phyloP scores from a whole-genome alignment of 352 stramenopile genomes.

The Thalassiosira livingstoniorum region DNA sequence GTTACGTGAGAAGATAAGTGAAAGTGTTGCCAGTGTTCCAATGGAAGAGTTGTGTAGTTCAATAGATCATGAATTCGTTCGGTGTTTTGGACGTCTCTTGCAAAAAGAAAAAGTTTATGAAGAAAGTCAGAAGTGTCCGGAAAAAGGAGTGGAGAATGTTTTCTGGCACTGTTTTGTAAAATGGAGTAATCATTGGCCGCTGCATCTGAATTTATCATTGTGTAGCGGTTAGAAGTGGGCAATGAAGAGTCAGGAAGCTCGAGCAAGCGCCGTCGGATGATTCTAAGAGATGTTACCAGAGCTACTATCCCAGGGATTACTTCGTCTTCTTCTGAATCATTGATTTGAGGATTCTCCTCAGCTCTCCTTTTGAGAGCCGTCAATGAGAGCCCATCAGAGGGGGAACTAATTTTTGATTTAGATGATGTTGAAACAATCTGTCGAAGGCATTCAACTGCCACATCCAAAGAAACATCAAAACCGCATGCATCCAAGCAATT shows the following conservation, averaged over 20 bases:
- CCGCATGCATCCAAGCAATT: slow-evolving; percentile 54
- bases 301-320: slow-evolving; percentile 35
- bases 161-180: no score
- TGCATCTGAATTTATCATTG: no score
- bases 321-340: background rate
- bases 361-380: no score
- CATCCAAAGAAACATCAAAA: slow-evolving; percentile 49
- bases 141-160: no score
- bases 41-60: slow-evolving; percentile 44
- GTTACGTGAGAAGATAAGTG: slow-evolving; percentile 8
- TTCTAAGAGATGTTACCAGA: slow-evolving; percentile 57
- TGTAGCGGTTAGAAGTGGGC: no score
- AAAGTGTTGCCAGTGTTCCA: slow-evolving; percentile 49
- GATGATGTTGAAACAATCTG: no score
- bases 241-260: slow-evolving; percentile 14
- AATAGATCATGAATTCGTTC: slow-evolving; percentile 17
- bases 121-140: no score
- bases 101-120: no score
- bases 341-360: background rate
- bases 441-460: slow-evolving; percentile 52
- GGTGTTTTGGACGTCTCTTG: no score
- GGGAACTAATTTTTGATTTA: no score
- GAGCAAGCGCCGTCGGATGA: slow-evolving; percentile 48
- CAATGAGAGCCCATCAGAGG: no score
- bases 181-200: no score